Base-by-base conservation (phyloP, 495 filamentous ascomycete genomes). In the Aspergillus ellipticus region DNA sequence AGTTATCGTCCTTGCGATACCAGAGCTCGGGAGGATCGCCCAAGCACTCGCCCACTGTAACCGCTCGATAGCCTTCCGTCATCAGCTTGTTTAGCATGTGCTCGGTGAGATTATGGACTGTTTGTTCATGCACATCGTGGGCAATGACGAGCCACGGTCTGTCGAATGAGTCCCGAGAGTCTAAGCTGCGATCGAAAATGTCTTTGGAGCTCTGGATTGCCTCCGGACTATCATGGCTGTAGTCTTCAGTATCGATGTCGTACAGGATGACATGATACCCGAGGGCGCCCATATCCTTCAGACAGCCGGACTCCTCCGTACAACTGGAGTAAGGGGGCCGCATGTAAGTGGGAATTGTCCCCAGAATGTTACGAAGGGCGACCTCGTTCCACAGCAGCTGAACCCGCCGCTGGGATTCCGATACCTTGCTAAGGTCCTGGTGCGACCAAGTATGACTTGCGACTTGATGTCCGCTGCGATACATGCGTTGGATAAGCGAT, bases 391-490 rank as follows among this genome's bases (percentile, higher is more conserved):
- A 89, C 47, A 81, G 64, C 66, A 96, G 85, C 61, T 94, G 86
- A 16, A 85, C 78, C 4, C 74, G 74, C 56, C 87, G 83, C 54
- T 86, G 65, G 26, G 63, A 63, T 49, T 81, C 56, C 49, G 80
- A 74, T 66, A 84, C 65, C 64, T 80, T 78, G 69, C 79, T 78
- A 60, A 90, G 71, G 76, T 90, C 79, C 72, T 85, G 74, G 61
- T 96, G 90, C 37, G 86, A 89, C 89, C 89, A 96, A 1, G 88
- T 94, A 60, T 96, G 90, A 60, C 84, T 88, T 26, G 86, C 90
- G 51, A 96, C 75, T 66, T 94, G 90, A 64, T 96, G 90, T n/a
- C 89, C 89, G 49, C 76, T 78, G 42, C 69, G 70, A 56, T 76
- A 68, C 86, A 86, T 90, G 57, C 88, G 85, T 73, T 82, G 66